Evolutionary conservation across 768 basidiomycete species (phyloP).

Genomic region (Tephrocybe sp.): DNA sequence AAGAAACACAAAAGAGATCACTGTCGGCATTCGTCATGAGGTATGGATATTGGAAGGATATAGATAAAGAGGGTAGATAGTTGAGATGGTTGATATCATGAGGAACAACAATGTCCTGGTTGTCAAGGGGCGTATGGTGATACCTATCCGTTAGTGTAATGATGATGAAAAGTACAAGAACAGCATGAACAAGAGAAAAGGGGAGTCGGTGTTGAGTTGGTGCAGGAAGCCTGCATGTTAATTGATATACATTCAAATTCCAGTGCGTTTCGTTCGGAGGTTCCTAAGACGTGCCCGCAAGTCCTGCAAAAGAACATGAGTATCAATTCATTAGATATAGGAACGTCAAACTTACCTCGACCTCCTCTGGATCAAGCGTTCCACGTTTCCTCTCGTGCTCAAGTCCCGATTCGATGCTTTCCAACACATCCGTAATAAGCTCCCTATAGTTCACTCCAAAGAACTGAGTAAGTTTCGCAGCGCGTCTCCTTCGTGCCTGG

Average conservation of each 20-base stretch:
- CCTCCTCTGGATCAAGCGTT: slow-evolving; percentile 62
- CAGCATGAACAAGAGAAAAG: background rate
- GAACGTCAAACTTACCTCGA: slow-evolving; percentile 51
- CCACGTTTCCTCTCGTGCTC: slow-evolving; percentile 67
- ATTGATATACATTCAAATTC: slow-evolving; percentile 15
- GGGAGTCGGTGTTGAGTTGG: too few relatives aligned
- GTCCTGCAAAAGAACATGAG: slow-evolving; percentile 35
- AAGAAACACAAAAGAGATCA: slow-evolving; percentile 1
- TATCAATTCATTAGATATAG: slow-evolving; percentile 2
- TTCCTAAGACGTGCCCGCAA: slow-evolving; percentile 52
- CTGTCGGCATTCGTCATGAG: slow-evolving; percentile 4
- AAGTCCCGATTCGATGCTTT: slow-evolving; percentile 75
- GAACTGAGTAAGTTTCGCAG: slow-evolving; percentile 84
- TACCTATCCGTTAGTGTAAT: background rate
- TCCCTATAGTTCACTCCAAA: slow-evolving; percentile 86
- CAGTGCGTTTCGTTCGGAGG: slow-evolving; percentile 49
- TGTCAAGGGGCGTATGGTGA: background rate
- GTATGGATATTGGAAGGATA: background rate
- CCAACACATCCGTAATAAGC: slow-evolving; percentile 71
- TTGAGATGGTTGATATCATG: background rate
- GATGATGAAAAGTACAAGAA: slow-evolving; percentile 4
- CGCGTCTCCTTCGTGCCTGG: slow-evolving; percentile 68
- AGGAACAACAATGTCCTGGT: background rate
- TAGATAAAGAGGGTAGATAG: background rate
- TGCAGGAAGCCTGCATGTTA: too few relatives aligned